These are phyloP conservation scores for Alternaria sp. DNA, from an alignment of 2,329 filamentous ascomycete species.

Conservation along the genomic window DNA sequence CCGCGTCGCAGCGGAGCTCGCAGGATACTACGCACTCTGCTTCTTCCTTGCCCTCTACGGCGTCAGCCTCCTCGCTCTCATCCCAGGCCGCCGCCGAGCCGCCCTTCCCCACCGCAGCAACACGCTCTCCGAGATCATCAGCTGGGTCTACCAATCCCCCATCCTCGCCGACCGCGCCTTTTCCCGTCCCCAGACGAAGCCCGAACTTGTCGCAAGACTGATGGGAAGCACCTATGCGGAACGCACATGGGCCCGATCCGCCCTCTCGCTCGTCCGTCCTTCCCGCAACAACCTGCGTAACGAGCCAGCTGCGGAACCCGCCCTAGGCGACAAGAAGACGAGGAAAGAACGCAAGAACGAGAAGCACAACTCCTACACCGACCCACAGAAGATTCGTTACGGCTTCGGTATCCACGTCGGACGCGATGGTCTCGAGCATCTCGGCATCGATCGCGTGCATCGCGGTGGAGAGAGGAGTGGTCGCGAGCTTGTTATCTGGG, in stretches of 20 bases:
- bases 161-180: constrained; percentile 77
- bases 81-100: constrained; percentile 66
- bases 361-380: constrained; percentile 37
- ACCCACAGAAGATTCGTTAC: constrained; percentile 52
- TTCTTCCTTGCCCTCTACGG: constrained; percentile 74
- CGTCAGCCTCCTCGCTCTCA: constrained; percentile 62
- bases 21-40: constrained; percentile 76
- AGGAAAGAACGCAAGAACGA: constrained; percentile 15
- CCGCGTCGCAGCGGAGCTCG: constrained; percentile 71
- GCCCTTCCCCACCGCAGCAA: constrained; percentile 75
- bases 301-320: constrained; percentile 29
- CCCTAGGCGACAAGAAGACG: constrained; percentile 23
- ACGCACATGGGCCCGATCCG: constrained; percentile 33
- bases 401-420: constrained; percentile 65
- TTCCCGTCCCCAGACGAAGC: constrained; percentile 68
- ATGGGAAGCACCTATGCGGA: constrained; percentile 63
- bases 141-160: constrained; percentile 76
- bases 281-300: constrained; percentile 34
- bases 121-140: constrained; percentile 77
- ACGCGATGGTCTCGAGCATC: constrained; percentile 64
- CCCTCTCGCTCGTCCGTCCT: constrained; percentile 39
- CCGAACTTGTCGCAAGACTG: constrained; percentile 72
- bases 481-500: constrained; percentile 45
- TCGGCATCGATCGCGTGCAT: constrained; percentile 65
- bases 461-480: constrained; percentile 41